A percentile compares a stretch with the other conserved stretches of the same genome.
These are phyloP conservation scores for Suillus clintonianus DNA, from an alignment of 768 basidiomycete species.

Conservation along the genomic window DNA sequence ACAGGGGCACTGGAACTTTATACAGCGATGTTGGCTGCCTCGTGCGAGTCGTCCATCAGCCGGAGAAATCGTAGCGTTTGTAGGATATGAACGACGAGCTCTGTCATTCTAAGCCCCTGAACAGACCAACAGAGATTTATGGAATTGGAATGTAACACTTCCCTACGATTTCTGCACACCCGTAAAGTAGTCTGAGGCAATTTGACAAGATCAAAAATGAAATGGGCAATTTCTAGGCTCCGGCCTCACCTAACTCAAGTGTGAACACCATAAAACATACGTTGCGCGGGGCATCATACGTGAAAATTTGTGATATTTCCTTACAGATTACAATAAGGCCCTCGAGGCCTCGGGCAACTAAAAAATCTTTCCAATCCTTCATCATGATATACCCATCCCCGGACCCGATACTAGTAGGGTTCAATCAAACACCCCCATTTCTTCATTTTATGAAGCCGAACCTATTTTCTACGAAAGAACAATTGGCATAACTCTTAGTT, in stretches of 20 bases:
- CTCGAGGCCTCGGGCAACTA: too few relatives aligned
- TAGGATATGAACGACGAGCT: neutral
- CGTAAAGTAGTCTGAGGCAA: neutral
- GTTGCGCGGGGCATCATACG: too few relatives aligned
- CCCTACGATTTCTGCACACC: neutral
- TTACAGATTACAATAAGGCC: too few relatives aligned
- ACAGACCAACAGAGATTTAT: neutral
- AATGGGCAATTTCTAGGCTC: neutral
- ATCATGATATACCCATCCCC: too few relatives aligned
- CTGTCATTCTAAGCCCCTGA: neutral
- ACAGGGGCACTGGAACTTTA: neutral
- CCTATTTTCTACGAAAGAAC: too few relatives aligned
- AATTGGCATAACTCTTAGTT: too few relatives aligned
- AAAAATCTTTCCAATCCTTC: too few relatives aligned
- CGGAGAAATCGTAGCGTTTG: neutral
- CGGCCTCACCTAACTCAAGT: neutral
- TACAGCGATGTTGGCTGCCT: constrained; percentile 3
- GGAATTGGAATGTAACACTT: neutral
- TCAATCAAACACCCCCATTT: too few relatives aligned
- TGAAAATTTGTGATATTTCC: too few relatives aligned
- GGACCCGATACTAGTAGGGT: too few relatives aligned
- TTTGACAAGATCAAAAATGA: neutral
- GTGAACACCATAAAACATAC: too few relatives aligned
- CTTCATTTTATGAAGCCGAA: too few relatives aligned
- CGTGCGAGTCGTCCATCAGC: neutral